These are phyloP conservation scores for Rutstroemia sp. DNA, from an alignment of 2,329 filamentous ascomycete species.

Conservation along the genomic window DNA sequence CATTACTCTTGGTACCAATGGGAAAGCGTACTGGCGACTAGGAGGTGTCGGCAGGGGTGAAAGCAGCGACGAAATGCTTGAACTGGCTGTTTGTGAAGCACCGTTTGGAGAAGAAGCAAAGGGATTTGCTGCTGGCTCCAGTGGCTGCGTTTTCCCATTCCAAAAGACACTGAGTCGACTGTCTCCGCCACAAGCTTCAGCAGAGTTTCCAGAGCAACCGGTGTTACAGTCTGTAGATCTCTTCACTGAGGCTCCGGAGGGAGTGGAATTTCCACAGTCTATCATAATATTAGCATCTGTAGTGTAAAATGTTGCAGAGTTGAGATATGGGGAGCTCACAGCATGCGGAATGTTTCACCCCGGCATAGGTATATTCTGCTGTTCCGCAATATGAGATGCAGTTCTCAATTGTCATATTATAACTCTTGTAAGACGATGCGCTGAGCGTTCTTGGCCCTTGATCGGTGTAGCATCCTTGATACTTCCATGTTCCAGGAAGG, in stretches of 20 bases:
- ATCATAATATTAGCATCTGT: background rate
- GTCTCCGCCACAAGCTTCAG: constrained; percentile 24
- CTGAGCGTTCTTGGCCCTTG: constrained; percentile 13
- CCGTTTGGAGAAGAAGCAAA: background rate
- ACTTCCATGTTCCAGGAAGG: constrained; percentile 21
- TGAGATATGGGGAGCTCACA: constrained; percentile 13
- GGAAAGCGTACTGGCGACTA: too few species aligned
- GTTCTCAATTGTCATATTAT: constrained; percentile 18
- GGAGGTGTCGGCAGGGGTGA: background rate
- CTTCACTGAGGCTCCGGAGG: constrained; percentile 10
- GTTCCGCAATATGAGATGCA: constrained; percentile 21
- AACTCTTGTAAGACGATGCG: constrained; percentile 12
- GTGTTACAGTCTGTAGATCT: constrained; percentile 20
- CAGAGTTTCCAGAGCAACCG: constrained; percentile 23
- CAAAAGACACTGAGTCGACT: constrained; percentile 20
- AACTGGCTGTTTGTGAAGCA: background rate
- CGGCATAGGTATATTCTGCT: constrained; percentile 20
- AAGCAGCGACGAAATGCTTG: background rate
- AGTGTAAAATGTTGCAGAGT: background rate
- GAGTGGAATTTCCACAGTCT: constrained; percentile 20
- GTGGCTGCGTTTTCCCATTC: constrained; percentile 17
- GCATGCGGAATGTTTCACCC: constrained; percentile 24
- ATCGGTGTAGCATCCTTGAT: constrained; percentile 23
- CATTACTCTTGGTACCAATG: too few species aligned
- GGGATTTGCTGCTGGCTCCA: constrained; percentile 17